Evolutionary conservation across 148 eudicot genomes (phyloP).

Genomic region (Heliamphora exappendiculata): DNA sequence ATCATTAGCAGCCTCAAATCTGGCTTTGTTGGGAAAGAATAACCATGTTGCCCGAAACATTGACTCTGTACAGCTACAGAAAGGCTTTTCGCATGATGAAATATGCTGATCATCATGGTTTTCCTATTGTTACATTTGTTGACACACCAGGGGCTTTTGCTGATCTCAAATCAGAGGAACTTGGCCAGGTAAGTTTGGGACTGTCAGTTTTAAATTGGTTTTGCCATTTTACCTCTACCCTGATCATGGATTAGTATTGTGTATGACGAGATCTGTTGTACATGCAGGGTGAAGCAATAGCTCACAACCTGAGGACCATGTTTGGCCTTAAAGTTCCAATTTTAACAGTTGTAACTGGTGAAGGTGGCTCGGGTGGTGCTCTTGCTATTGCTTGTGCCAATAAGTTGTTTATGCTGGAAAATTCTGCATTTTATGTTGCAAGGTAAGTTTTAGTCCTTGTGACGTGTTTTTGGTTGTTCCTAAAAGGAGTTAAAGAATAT

Average conservation of each 20-base stretch:
- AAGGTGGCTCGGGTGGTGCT: constrained; percentile 98
- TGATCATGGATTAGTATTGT: constrained; percentile 14
- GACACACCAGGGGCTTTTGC: constrained; percentile 96
- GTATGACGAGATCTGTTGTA: constrained; percentile 38
- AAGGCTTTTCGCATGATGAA: constrained; percentile 90
- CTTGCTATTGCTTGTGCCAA: constrained; percentile 89
- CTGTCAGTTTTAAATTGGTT: constrained; percentile 4
- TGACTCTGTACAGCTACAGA: constrained; percentile 45
- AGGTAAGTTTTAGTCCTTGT: constrained; percentile 32
- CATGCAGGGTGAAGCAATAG: constrained; percentile 89
- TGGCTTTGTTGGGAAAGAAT: neutral
- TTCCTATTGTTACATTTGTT: constrained; percentile 75
- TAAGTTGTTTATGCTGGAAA: constrained; percentile 75
- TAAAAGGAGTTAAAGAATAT: neutral
- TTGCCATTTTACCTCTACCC: constrained; percentile 18
- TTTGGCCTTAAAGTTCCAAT: constrained; percentile 84
- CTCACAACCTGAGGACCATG: constrained; percentile 78
- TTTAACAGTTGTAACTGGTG: constrained; percentile 77
- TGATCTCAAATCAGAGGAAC: constrained; percentile 83
- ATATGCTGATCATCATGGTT: constrained; percentile 91
- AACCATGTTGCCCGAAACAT: neutral
- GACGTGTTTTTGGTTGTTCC: neutral
- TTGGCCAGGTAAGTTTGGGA: constrained; percentile 70
- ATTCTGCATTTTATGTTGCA: constrained; percentile 89
- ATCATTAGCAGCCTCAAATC: neutral